Conservation (phyloP, 2,329 filamentous ascomycete species). For the Alternaria consortialis region DNA sequence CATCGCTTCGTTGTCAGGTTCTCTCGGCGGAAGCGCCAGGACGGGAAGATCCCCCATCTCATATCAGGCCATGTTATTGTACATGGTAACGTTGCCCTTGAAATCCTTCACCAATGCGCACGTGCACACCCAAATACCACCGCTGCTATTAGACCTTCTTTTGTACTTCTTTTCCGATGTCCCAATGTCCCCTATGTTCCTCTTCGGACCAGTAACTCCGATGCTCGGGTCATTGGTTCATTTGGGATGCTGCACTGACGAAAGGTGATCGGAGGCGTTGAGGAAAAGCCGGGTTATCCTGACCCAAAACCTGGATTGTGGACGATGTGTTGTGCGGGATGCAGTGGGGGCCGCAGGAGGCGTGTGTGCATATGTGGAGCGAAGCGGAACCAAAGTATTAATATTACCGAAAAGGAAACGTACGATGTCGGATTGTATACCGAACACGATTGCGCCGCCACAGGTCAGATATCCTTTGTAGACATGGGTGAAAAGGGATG, state of each 20-base stretch:
- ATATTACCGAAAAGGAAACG: slow-evolving; percentile 5
- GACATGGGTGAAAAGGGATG: background rate
- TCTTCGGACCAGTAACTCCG: slow-evolving; percentile 4
- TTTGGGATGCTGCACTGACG: slow-evolving; percentile 3
- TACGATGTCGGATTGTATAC: background rate
- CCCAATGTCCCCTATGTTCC: background rate
- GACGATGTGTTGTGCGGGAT: slow-evolving; percentile 9
- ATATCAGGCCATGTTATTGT: slow-evolving; percentile 5
- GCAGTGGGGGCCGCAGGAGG: slow-evolving; percentile 4
- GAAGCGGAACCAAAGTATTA: slow-evolving; percentile 10
- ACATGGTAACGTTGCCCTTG: slow-evolving; percentile 1
- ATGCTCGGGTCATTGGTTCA: background rate
- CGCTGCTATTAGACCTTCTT: background rate
- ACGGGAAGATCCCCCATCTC: slow-evolving; percentile 6
- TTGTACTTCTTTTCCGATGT: slow-evolving; percentile 2
- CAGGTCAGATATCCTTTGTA: slow-evolving; percentile 2
- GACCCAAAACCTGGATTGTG: slow-evolving; percentile 8
- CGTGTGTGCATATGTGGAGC: slow-evolving; percentile 7
- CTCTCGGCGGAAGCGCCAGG: slow-evolving; percentile 15
- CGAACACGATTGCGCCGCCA: slow-evolving; percentile 17
- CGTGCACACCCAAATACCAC: background rate
- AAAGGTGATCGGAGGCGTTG: background rate
- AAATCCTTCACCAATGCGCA: background rate
- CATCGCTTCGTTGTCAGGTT: background rate
- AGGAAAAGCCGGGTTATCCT: slow-evolving; percentile 5